These are phyloP conservation scores for Mycena latifolia DNA, from an alignment of 768 basidiomycete species.

Conservation along the genomic window DNA sequence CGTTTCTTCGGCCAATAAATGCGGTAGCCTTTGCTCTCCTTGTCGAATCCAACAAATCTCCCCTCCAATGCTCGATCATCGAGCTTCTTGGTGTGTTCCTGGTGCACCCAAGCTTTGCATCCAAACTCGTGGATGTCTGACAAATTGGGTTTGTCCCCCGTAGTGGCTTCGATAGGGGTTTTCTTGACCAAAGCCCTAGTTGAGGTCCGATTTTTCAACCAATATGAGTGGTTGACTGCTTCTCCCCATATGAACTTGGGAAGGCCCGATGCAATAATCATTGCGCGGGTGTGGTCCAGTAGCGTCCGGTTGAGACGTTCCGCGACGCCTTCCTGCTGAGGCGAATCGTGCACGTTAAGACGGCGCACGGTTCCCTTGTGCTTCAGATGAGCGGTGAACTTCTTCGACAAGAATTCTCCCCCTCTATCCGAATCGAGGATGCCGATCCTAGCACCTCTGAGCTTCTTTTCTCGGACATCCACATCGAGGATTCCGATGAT, in stretches of 20 bases:
- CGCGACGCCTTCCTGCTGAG: slow-evolving; percentile 52
- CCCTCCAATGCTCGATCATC: not conserved
- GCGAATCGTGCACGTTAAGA: slow-evolving; percentile 36
- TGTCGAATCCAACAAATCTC: not conserved
- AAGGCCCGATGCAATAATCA: slow-evolving; percentile 41
- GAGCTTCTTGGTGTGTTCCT: not conserved
- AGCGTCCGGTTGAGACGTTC: slow-evolving; percentile 49
- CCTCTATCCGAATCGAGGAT: not conserved
- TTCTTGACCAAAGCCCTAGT: not conserved
- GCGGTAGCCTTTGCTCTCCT: not conserved
- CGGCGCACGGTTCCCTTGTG: not conserved
- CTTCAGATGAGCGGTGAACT: not conserved
- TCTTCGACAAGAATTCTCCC: not conserved
- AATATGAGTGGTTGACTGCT: not conserved
- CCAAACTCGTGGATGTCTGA: not conserved
- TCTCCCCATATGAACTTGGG: slow-evolving; percentile 46
- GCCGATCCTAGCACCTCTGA: not conserved
- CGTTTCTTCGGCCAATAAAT: slow-evolving; percentile 4
- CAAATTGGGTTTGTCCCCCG: not conserved
- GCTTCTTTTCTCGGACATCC: no score
- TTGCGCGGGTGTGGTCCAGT: slow-evolving; percentile 43
- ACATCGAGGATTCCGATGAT: no score
- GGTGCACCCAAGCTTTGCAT: not conserved
- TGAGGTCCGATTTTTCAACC: not conserved
- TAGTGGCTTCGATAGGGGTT: not conserved